Evolutionary conservation across 352 stramenopile species (phyloP).

Genomic region (Phytophthora uliginosa): DNA sequence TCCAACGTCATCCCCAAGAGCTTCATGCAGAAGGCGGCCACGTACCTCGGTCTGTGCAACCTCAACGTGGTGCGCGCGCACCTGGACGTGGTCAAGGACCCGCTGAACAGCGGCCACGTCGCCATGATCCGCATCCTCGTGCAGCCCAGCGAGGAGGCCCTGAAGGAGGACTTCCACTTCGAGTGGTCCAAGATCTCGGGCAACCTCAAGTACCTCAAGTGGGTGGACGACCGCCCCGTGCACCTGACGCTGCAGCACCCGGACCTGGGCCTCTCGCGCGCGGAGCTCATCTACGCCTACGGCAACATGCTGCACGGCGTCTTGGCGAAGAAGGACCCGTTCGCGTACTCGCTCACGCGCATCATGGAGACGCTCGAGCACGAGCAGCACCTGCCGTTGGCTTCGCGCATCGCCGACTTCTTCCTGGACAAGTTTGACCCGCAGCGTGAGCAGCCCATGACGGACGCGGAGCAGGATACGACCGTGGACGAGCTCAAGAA

Average conservation of each 20-base stretch:
- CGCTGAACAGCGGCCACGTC: slow-evolving; percentile 61
- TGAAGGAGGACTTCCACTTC: slow-evolving; percentile 60
- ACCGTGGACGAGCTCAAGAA: slow-evolving; percentile 66
- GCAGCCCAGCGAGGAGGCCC: slow-evolving; percentile 66
- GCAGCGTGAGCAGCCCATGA: slow-evolving; percentile 45
- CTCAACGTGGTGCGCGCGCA: slow-evolving; percentile 97
- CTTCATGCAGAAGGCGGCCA: slow-evolving; percentile 84
- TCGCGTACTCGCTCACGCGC: slow-evolving; percentile 95
- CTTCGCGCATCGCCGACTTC: slow-evolving; percentile 95
- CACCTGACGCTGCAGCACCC: slow-evolving; percentile 87
- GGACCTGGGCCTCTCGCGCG: slow-evolving; percentile 91
- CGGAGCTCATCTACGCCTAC: slow-evolving; percentile 97
- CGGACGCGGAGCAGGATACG: slow-evolving; percentile 53
- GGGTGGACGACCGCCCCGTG: slow-evolving; percentile 85
- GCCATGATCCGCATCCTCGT: slow-evolving; percentile 89
- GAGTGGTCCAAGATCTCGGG: slow-evolving; percentile 87
- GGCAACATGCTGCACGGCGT: slow-evolving; percentile 96
- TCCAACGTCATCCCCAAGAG: slow-evolving; percentile 89
- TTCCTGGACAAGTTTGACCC: slow-evolving; percentile 94
- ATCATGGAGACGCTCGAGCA: slow-evolving; percentile 96
- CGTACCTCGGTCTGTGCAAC: slow-evolving; percentile 93
- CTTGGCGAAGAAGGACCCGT: slow-evolving; percentile 94
- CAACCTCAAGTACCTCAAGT: slow-evolving; percentile 93
- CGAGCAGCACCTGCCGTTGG: slow-evolving; percentile 90
- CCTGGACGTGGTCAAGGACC: slow-evolving; percentile 96